Percentiles rank a stretch among this genome's conserved stretches.
Evolutionary conservation across 2,329 filamentous ascomycete genomes (phyloP).

Genomic region (Tolypocladium inflatum): DNA sequence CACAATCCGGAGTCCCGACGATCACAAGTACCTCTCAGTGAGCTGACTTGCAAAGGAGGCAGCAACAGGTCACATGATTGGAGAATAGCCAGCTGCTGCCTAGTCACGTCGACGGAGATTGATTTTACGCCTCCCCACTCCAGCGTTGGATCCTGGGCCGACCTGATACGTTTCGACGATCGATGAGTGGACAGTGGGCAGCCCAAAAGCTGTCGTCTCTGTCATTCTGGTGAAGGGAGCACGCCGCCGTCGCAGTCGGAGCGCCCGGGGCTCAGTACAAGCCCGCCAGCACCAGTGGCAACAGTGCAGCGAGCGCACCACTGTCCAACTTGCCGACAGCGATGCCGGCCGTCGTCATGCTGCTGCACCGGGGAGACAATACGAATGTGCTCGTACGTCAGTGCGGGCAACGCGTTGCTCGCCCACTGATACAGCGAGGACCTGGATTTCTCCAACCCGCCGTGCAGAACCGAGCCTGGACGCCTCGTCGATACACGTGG

Average conservation of each 20-base stretch:
- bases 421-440: neutral
- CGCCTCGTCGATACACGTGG: neutral
- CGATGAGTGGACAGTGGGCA: neutral
- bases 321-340: neutral
- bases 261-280: neutral
- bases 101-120: too few species aligned
- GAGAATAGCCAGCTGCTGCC: neutral
- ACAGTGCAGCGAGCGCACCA: neutral
- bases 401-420: neutral
- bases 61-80: neutral
- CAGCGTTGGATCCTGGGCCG: neutral
- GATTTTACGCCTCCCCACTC: neutral
- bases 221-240: neutral
- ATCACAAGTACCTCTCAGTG: too few species aligned
- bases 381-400: neutral
- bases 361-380: neutral
- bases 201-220: neutral
- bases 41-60: neutral
- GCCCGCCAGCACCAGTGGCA: neutral
- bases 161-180: neutral
- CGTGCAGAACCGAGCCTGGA: neutral
- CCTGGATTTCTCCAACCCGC: neutral
- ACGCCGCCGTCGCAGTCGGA: neutral
- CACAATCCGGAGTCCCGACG: neutral
- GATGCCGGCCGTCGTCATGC: neutral